These are phyloP conservation scores for Lenzites betulinus DNA, from an alignment of 768 basidiomycete genomes.

Conservation along the genomic window DNA sequence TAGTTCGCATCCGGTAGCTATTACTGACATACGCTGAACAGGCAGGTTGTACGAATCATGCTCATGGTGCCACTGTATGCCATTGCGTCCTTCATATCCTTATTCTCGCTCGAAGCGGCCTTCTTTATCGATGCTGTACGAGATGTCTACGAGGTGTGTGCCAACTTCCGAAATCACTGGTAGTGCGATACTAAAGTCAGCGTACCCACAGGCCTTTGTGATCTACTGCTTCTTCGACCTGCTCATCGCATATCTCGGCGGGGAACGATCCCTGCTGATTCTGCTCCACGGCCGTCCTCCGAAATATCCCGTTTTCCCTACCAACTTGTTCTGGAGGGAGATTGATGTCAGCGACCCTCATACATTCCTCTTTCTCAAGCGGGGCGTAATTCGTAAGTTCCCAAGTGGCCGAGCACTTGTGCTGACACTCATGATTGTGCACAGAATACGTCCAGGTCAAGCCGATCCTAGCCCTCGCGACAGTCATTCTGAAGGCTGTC, in stretches of 20 bases:
- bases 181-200: neutral
- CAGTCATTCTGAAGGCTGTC: constrained; percentile 80
- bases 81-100: constrained; percentile 85
- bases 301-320: constrained; percentile 83
- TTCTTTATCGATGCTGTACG: constrained; percentile 95
- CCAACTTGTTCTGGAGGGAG: constrained; percentile 78
- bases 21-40: constrained; percentile 28
- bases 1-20: neutral
- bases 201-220: constrained; percentile 71
- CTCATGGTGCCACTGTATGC: constrained; percentile 95
- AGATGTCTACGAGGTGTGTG: constrained; percentile 90
- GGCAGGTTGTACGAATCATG: constrained; percentile 95
- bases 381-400: constrained; percentile 87
- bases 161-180: neutral
- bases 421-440: neutral
- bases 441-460: constrained; percentile 98
- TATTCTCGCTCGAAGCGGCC: constrained; percentile 92
- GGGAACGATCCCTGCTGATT: constrained; percentile 91
- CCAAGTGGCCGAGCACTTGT: neutral
- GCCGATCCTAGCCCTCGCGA: constrained; percentile 82
- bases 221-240: constrained; percentile 92
- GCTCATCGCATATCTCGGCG: constrained; percentile 83
- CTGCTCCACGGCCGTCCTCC: constrained; percentile 90
- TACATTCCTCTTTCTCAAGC: constrained; percentile 89
- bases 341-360: constrained; percentile 95